A percentile compares a stretch with the other conserved stretches of the same genome.
These are phyloP conservation scores for Penicillium psychrofluorescens DNA, from an alignment of 495 filamentous ascomycete genomes.

Conservation along the genomic window DNA sequence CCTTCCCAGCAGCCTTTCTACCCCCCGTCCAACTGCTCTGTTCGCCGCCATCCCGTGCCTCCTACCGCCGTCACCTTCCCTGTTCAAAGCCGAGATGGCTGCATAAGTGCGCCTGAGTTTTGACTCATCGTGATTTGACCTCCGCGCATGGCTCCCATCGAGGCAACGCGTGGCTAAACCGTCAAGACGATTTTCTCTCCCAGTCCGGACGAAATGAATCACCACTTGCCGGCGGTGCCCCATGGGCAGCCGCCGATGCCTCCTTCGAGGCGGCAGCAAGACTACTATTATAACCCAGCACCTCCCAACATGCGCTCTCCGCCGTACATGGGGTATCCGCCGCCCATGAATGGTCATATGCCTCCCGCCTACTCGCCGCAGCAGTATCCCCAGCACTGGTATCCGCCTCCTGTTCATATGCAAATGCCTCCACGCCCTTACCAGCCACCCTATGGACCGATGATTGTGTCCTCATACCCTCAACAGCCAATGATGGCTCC, in stretches of 20 bases:
- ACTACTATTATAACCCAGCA: constrained; percentile 37
- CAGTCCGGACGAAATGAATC: constrained; percentile 47
- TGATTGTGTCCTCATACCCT: constrained; percentile 45
- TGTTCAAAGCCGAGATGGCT: constrained; percentile 28
- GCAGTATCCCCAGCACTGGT: constrained; percentile 39
- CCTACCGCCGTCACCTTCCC: constrained; percentile 1
- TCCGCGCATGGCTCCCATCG: constrained; percentile 37
- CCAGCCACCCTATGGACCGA: constrained; percentile 36
- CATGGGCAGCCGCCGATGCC: constrained; percentile 50
- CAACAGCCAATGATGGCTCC: constrained; percentile 38
- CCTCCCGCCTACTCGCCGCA: constrained; percentile 36
- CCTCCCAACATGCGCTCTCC: constrained; percentile 40
- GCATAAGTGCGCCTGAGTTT: constrained; percentile 22
- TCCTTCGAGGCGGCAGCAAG: constrained; percentile 41
- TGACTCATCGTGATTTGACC: constrained; percentile 8
- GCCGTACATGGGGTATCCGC: constrained; percentile 40
- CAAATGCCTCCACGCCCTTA: constrained; percentile 35
- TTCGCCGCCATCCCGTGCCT: not conserved
- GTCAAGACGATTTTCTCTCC: constrained; percentile 29
- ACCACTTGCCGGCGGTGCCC: constrained; percentile 45
- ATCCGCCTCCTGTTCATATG: constrained; percentile 41
- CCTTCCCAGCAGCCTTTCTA: not conserved
- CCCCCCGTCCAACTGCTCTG: not conserved
- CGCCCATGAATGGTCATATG: constrained; percentile 39
- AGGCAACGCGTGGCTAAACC: constrained; percentile 37